Base-by-base conservation (phyloP, 495 filamentous ascomycete species). In the Cryomyces minteri region DNA sequence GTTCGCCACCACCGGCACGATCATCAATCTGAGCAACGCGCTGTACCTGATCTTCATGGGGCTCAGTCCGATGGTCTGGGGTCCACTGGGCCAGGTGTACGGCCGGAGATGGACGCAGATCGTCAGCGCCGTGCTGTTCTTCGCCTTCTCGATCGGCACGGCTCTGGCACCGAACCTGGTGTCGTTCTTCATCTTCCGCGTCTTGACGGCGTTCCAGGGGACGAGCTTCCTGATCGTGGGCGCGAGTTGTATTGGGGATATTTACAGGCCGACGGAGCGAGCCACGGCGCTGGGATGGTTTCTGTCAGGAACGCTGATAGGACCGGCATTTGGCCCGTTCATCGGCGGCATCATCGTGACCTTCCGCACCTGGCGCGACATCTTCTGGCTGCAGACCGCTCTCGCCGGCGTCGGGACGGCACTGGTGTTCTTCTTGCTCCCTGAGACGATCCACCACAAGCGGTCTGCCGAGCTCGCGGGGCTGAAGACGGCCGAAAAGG, bases 351-450 rank as follows among this genome's bases (percentile, higher is more conserved):
- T 83, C 37, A 80, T 85, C 40, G 77, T 83, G 11, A 84, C 76
- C 0, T 84, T 72, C 58, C 62, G 67, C 11, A 70, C 71, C 5
- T 85, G 80, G 80, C 60, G 79, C 31, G 70, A 69, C 33, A 77
- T 84, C 31, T 83, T 84, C 63, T 84, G 78, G 74, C 68, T 84
- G 10, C 78, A 84, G 53, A 70, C 76, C 7, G 78, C 69, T 0
- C 63, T 85, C 0, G 72, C 70, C 4, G 77, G 71, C 5, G 18
- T 67, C 8, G 75, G 70, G 8, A 62, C 67, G 4, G n/a, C 78
- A 4, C 67, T 74, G 0, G 69, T 79, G n/a, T 69, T 71, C 54
- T 69, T 77, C 49, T 62, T 82, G 33, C 67, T 81, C 33, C 80
- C 80, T 1, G 80, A 85, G 54, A 85, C 79, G 4, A 77, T 79